Evolutionary conservation across 164 flowering plant genomes (phyloP).

Genomic region (Aristolochia fimbriata): DNA sequence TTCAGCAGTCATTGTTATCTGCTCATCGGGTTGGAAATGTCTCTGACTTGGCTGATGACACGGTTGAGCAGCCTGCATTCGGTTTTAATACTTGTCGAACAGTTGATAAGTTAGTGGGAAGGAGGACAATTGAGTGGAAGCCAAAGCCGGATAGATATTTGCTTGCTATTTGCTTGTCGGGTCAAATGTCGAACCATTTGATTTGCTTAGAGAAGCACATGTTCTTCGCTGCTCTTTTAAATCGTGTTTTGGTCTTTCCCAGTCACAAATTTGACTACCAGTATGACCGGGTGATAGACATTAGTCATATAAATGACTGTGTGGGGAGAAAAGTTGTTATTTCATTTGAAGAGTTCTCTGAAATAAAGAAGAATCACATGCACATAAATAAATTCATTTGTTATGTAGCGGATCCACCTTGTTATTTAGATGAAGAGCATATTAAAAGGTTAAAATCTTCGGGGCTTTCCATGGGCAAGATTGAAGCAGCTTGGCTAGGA

Average conservation of each 20-base stretch:
- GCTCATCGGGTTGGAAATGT: slow-evolving; percentile 40
- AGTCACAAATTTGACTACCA: slow-evolving; percentile 74
- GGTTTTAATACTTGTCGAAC: slow-evolving; percentile 33
- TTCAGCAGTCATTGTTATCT: slow-evolving; percentile 54
- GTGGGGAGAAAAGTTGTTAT: slow-evolving; percentile 66
- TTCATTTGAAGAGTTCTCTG: slow-evolving; percentile 66
- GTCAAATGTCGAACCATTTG: slow-evolving; percentile 98
- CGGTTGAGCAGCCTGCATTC: slow-evolving; percentile 12
- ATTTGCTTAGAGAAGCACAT: slow-evolving; percentile 95
- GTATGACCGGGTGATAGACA: slow-evolving; percentile 61
- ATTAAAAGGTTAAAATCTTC: slow-evolving; percentile 55
- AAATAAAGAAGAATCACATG: slow-evolving; percentile 40
- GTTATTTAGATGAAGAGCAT: slow-evolving; percentile 79
- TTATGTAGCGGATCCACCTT: slow-evolving; percentile 72
- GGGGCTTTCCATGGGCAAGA: slow-evolving; percentile 64
- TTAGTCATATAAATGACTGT: slow-evolving; percentile 69
- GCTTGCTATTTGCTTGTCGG: slow-evolving; percentile 75
- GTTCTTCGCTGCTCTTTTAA: slow-evolving; percentile 87
- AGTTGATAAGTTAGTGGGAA: slow-evolving; percentile 28
- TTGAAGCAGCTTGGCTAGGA: slow-evolving; percentile 69
- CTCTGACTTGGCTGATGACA: slow-evolving; percentile 17
- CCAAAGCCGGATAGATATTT: slow-evolving; percentile 55
- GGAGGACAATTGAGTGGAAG: slow-evolving; percentile 80
- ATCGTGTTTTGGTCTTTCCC: slow-evolving; percentile 69
- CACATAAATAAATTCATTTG: slow-evolving; percentile 66